Evolutionary conservation across 2,329 filamentous ascomycete genomes (phyloP), one percentile per base, ranked within the genome.

Genomic region (Epichloe gansuensis): DNA sequence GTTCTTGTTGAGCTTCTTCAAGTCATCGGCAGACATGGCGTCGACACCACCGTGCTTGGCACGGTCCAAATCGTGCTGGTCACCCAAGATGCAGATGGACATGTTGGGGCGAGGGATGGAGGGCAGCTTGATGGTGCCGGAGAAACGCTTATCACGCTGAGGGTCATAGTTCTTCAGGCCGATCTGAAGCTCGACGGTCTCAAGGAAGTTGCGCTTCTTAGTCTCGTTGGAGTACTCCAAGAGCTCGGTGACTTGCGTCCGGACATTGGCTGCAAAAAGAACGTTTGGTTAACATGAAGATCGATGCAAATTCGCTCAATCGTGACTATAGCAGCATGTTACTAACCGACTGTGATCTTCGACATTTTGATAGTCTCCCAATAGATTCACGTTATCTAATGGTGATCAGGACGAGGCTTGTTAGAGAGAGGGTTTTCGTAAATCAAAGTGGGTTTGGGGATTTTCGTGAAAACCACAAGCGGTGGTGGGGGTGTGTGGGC

Each of bases 1-100:
- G 89, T 98, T 98, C 89, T 98, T 98, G 87, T 98, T 98, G 65
- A 98, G 89, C 87, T 98, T 98, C 88, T 98, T 98, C 78, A 98
- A 78, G 76, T 98, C 93, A 68, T 98, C 93, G 62, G 88, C 76
- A 68, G 88, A 95, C 93, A 97, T 97, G 78, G 91, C 89, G 71
- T 98, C 93, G 65, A 97, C 83, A 73, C 89, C 91, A 69, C 89
- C 87, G 82, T 98, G 93, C 85, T 98, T 98, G 71, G 93, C 91
- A 82, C 93, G 90, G 74, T 98, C 93, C 71, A 98, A 94, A 82
- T 98, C 93, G 82, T 97, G 91, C 85, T 81, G 78, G 74, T 82
- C 78, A 78, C 78, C 78, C 55, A 82, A 73, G 66, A 82, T 82
- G 77, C 68, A 94, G 78, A 94, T 83, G 76, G 71, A 75, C 88